A percentile compares a stretch with the other conserved stretches of the same genome.
phyloP scores from a whole-genome alignment of 1,139 yeast genomes.

The Geotrichum candidum region DNA sequence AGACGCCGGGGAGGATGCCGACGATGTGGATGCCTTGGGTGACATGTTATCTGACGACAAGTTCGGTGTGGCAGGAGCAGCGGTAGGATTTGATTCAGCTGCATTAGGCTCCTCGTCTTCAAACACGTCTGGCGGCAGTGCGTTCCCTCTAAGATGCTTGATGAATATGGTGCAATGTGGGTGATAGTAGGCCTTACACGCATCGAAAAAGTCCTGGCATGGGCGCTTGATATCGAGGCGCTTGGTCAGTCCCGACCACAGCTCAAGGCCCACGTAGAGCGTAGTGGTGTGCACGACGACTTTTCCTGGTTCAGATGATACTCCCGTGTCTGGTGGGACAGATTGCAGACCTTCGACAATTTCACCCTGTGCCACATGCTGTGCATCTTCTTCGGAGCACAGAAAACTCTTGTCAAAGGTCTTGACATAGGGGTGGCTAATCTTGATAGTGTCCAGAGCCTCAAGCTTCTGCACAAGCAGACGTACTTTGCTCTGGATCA shows the following conservation, averaged over 20 bases:
- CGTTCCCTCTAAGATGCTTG: constrained; percentile 68
- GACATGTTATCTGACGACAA: background rate
- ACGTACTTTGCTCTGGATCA: constrained; percentile 83
- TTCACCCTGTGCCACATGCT: constrained; percentile 46
- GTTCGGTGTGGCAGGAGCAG: background rate
- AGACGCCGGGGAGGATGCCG: background rate
- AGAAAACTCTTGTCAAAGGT: constrained; percentile 55
- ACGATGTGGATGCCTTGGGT: background rate
- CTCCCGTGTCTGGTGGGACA: constrained; percentile 26
- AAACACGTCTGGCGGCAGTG: constrained; percentile 78
- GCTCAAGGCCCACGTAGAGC: constrained; percentile 71
- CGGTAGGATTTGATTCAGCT: background rate
- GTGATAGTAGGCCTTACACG: constrained; percentile 68
- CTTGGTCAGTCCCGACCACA: constrained; percentile 45
- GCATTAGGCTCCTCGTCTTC: constrained; percentile 74
- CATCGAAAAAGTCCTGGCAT: constrained; percentile 76
- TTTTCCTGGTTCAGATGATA: constrained; percentile 32
- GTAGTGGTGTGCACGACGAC: constrained; percentile 58
- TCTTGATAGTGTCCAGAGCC: constrained; percentile 57
- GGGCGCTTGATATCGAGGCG: constrained; percentile 85
- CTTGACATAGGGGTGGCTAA: constrained; percentile 88
- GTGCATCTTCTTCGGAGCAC: constrained; percentile 47
- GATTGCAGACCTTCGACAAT: constrained; percentile 16
- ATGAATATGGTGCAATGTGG: constrained; percentile 56
- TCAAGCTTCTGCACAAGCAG: constrained; percentile 77